Conservation (phyloP, 1,284 basidiomycete species). For the Puccinia novopanici region DNA sequence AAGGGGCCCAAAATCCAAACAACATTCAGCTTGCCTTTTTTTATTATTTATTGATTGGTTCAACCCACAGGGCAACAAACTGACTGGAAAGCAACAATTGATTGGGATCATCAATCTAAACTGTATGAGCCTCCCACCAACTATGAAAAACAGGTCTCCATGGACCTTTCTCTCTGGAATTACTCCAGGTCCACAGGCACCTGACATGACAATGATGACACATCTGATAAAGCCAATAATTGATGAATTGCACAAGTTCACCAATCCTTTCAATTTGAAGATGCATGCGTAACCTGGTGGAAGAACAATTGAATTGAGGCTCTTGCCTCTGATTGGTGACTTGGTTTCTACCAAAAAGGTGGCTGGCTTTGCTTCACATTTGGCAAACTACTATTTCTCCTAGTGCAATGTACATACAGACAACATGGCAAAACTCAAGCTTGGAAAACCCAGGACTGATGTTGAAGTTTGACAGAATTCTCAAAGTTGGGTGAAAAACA, state of each 20-base stretch:
- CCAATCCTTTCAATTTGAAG: neutral
- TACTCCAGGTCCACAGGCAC: conserved; percentile 9
- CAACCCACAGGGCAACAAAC: conserved; percentile 34
- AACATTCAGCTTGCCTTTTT: neutral
- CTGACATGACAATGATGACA: conserved; percentile 21
- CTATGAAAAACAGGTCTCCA: neutral
- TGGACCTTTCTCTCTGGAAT: conserved; percentile 23
- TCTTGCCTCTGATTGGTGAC: conserved; percentile 28
- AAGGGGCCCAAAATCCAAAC: neutral
- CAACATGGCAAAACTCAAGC: neutral
- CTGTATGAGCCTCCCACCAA: conserved; percentile 15
- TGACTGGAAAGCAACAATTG: conserved; percentile 3
- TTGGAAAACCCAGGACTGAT: neutral
- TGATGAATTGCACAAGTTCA: neutral
- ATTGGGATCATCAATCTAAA: conserved; percentile 24
- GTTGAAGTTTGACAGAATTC: neutral
- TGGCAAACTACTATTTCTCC: conserved; percentile 15
- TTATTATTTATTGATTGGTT: conserved; percentile 29
- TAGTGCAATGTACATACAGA: neutral
- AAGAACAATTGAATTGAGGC: neutral
- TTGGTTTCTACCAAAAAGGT: conserved; percentile 28
- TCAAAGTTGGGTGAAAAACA: neutral
- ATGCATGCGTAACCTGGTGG: conserved; percentile 1
- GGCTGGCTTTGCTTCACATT: conserved; percentile 20
- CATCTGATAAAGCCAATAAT: conserved; percentile 17